Conservation (phyloP, 1,284 basidiomycete species). For the Ceratobasidium sp. region DNA sequence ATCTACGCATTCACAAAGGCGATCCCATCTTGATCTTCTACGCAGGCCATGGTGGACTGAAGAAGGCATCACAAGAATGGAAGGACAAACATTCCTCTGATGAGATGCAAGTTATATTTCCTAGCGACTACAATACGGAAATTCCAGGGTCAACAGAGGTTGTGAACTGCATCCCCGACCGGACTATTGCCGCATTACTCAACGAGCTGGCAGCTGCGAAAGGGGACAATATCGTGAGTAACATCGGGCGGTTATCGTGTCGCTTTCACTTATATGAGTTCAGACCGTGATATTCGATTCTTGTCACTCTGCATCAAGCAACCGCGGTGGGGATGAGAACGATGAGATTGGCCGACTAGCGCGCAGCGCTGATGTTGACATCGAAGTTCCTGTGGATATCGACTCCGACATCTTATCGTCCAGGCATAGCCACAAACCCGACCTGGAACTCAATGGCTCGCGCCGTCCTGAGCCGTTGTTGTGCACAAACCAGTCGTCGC, state of each 20-base stretch:
- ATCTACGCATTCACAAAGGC: constrained; percentile 15
- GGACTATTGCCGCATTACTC: constrained; percentile 8
- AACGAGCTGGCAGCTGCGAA: constrained; percentile 26
- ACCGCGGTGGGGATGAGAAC: background rate
- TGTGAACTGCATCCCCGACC: constrained; percentile 38
- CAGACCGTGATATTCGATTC: constrained; percentile 37
- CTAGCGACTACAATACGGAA: constrained; percentile 4
- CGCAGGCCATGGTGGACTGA: constrained; percentile 28
- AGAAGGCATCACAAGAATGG: constrained; percentile 10
- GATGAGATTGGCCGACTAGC: background rate
- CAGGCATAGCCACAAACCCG: background rate
- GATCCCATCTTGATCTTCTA: constrained; percentile 34
- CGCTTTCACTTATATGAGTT: background rate
- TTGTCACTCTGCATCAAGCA: constrained; percentile 32
- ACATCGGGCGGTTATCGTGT: background rate
- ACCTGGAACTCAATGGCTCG: background rate
- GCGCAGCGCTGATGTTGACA: background rate
- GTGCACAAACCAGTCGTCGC: constrained; percentile 24
- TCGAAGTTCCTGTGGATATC: constrained; percentile 13
- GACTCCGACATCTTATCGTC: constrained; percentile 11
- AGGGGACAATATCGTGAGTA: constrained; percentile 35
- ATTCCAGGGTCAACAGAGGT: background rate
- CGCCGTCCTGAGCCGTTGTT: constrained; percentile 1
- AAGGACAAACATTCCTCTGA: background rate
- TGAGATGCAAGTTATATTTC: constrained; percentile 36